phyloP scores from a whole-genome alignment of 306 rosid species.

The Mimosa bimucronata region DNA sequence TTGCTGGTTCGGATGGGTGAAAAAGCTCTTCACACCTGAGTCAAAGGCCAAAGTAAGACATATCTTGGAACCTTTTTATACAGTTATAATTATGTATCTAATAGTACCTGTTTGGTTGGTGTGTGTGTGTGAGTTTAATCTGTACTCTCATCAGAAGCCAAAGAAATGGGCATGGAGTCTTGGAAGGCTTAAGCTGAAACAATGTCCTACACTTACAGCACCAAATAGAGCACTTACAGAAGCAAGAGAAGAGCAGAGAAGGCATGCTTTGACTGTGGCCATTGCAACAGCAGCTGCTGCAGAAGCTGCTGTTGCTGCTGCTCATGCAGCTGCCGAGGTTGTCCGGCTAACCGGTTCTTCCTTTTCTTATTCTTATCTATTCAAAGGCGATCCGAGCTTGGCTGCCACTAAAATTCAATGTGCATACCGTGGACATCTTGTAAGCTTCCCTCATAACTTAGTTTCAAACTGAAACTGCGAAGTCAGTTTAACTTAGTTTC shows the following conservation, averaged over 20 bases:
- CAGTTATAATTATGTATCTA: neutral
- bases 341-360: conserved; percentile 64
- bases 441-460: conserved; percentile 44
- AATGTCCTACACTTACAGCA: conserved; percentile 56
- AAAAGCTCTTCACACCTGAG: conserved; percentile 55
- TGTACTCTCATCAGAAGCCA: conserved; percentile 50
- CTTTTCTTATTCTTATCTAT: conserved; percentile 34
- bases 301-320: conserved; percentile 89
- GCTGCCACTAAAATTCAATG: conserved; percentile 87
- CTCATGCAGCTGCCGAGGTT: conserved; percentile 88
- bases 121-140: neutral
- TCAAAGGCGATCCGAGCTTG: conserved; percentile 46
- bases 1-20: conserved; percentile 83
- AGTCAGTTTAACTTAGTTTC: conserved; percentile 9
- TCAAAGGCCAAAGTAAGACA: conserved; percentile 54
- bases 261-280: conserved; percentile 80
- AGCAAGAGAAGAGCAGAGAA: conserved; percentile 75
- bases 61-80: conserved; percentile 1
- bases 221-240: conserved; percentile 55
- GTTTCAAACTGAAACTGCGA: neutral
- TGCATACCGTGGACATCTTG: conserved; percentile 76
- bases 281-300: conserved; percentile 86
- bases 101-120: conserved; percentile 17
- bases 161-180: conserved; percentile 65
- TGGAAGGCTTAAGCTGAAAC: conserved; percentile 56